Evolutionary conservation across 306 rosid species (phyloP).

Genomic region (Sicyos edulis): DNA sequence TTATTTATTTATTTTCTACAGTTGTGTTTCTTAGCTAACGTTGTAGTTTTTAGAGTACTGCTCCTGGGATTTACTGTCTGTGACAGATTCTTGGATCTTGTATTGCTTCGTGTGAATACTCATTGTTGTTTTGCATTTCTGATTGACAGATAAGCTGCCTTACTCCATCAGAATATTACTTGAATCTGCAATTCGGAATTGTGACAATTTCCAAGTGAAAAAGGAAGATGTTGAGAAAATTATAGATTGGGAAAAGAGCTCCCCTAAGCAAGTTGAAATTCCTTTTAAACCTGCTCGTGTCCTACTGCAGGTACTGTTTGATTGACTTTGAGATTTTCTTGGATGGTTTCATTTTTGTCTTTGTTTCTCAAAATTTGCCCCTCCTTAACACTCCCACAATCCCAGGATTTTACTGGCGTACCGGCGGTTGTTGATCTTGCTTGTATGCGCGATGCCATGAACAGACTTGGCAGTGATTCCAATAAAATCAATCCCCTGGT

Average conservation of each 20-base stretch:
- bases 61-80: not conserved
- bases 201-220: constrained; percentile 79
- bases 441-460: constrained; percentile 97
- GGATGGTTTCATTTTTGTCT: not conserved
- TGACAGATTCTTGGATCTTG: not conserved
- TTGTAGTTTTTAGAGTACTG: not conserved
- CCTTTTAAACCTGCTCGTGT: constrained; percentile 97
- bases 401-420: constrained; percentile 87
- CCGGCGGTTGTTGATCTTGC: constrained; percentile 94
- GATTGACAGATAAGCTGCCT: constrained; percentile 58
- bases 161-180: constrained; percentile 69
- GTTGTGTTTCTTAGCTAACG: not conserved
- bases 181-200: constrained; percentile 75
- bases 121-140: constrained; percentile 17
- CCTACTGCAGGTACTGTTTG: constrained; percentile 70
- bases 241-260: constrained; percentile 69
- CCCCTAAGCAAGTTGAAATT: constrained; percentile 76
- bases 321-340: constrained; percentile 3
- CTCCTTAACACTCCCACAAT: constrained; percentile 13
- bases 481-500: constrained; percentile 92
- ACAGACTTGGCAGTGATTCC: constrained; percentile 84
- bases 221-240: constrained; percentile 92
- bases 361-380: not conserved
- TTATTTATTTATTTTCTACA: not conserved
- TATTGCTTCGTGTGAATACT: constrained; percentile 14